Evolutionary conservation across 2,329 filamentous ascomycete genomes (phyloP).

Genomic region (Fusarium siculi): DNA sequence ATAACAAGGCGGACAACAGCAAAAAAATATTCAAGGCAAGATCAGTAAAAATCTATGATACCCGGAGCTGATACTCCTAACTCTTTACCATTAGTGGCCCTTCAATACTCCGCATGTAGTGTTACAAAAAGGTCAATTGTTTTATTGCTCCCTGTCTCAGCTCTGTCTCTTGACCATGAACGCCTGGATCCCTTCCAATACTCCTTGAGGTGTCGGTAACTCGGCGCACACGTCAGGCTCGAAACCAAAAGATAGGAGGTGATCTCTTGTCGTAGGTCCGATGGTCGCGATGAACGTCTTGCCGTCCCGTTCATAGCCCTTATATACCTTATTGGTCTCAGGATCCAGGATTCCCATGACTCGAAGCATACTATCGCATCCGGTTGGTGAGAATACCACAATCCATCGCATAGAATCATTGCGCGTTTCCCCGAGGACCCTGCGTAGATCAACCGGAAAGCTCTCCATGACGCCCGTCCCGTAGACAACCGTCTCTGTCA

Average conservation of each 20-base stretch:
- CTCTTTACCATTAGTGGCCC: constrained; percentile 13
- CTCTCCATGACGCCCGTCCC: constrained; percentile 84
- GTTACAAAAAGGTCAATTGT: not conserved
- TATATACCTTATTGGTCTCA: constrained; percentile 53
- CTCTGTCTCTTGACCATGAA: constrained; percentile 36
- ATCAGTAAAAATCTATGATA: constrained; percentile 42
- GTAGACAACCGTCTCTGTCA: constrained; percentile 87
- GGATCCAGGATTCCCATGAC: constrained; percentile 63
- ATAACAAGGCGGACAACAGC: constrained; percentile 7
- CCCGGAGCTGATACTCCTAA: constrained; percentile 43
- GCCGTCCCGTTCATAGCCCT: constrained; percentile 44
- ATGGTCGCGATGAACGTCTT: constrained; percentile 83
- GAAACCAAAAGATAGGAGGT: constrained; percentile 74
- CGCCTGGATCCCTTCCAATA: constrained; percentile 73
- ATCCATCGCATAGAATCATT: constrained; percentile 69
- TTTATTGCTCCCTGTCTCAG: constrained; percentile 14
- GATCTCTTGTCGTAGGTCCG: constrained; percentile 88
- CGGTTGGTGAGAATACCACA: constrained; percentile 77
- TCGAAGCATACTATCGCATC: constrained; percentile 69
- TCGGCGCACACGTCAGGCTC: constrained; percentile 83
- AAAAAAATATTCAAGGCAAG: constrained; percentile 14
- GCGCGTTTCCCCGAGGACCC: constrained; percentile 59
- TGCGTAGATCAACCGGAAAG: constrained; percentile 75
- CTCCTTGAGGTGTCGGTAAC: constrained; percentile 83
- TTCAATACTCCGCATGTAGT: not conserved